These are phyloP conservation scores for Tinospora cordifolia DNA, from an alignment of 164 flowering plant genomes.

Conservation along the genomic window DNA sequence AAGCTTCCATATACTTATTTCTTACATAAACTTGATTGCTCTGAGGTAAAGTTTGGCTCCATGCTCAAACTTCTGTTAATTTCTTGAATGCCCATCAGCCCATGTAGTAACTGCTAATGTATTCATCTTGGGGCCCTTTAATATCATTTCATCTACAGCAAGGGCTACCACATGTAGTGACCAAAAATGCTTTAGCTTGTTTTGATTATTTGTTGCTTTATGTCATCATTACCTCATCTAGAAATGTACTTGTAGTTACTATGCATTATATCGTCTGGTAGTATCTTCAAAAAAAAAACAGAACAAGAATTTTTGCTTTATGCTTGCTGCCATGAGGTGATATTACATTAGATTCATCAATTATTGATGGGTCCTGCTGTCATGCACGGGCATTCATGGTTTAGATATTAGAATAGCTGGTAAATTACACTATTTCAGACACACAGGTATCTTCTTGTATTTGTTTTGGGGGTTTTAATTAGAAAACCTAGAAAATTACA, in stretches of 20 bases:
- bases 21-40: slow-evolving; percentile 79
- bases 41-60: slow-evolving; percentile 54
- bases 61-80: not conserved
- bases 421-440: not conserved
- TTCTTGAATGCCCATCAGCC: not conserved
- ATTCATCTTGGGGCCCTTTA: not conserved
- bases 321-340: not conserved
- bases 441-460: not conserved
- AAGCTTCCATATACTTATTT: slow-evolving; percentile 91
- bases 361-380: not conserved
- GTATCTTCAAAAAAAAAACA: too few relatives aligned
- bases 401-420: not conserved
- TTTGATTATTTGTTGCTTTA: not conserved
- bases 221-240: too few relatives aligned
- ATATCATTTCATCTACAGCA: not conserved
- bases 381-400: not conserved
- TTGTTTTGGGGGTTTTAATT: too few relatives aligned
- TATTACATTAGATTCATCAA: not conserved
- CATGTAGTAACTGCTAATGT: not conserved
- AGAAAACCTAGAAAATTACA: too few relatives aligned
- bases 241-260: too few relatives aligned
- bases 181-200: not conserved
- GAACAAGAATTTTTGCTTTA: too few relatives aligned
- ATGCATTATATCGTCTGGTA: too few relatives aligned
- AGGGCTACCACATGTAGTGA: not conserved